Conservation (phyloP, 1,139 yeast genomes). For the Taphrina flavorubra region DNA sequence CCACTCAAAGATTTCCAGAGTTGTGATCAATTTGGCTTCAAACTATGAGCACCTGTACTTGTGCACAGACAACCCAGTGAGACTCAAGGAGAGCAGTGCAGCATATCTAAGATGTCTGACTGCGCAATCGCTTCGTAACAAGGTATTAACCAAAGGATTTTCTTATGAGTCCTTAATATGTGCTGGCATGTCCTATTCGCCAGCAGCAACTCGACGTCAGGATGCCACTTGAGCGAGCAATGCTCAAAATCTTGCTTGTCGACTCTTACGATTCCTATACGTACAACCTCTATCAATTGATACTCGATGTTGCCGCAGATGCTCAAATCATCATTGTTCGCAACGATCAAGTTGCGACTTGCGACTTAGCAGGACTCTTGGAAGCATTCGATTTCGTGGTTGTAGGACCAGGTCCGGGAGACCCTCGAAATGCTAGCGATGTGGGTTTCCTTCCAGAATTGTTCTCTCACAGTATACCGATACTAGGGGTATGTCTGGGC, state of each 20-base stretch:
- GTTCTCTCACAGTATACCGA: conserved; percentile 61
- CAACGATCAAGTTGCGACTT: conserved; percentile 67
- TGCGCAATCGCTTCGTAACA: no score
- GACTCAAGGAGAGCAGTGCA: background rate
- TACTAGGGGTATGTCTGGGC: conserved; percentile 91
- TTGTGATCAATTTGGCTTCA: no score
- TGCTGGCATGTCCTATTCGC: background rate
- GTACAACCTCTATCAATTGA: conserved; percentile 71
- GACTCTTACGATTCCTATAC: conserved; percentile 97
- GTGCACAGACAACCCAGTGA: no score
- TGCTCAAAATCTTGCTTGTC: conserved; percentile 59
- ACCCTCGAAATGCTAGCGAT: conserved; percentile 68
- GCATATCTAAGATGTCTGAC: background rate
- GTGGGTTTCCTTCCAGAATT: conserved; percentile 75
- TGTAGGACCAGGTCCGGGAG: conserved; percentile 98
- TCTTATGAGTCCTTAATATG: background rate
- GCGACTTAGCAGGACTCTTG: conserved; percentile 53
- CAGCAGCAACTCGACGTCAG: background rate
- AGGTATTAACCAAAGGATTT: no score
- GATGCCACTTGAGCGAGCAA: conserved; percentile 2
- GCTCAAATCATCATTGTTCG: conserved; percentile 71
- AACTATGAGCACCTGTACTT: no score
- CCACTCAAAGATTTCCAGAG: conserved; percentile 9
- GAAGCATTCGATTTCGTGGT: conserved; percentile 74
- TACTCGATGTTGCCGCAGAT: conserved; percentile 58